phyloP scores from a whole-genome alignment of 2,329 filamentous ascomycete species.

The Salinomyces thailandicus region DNA sequence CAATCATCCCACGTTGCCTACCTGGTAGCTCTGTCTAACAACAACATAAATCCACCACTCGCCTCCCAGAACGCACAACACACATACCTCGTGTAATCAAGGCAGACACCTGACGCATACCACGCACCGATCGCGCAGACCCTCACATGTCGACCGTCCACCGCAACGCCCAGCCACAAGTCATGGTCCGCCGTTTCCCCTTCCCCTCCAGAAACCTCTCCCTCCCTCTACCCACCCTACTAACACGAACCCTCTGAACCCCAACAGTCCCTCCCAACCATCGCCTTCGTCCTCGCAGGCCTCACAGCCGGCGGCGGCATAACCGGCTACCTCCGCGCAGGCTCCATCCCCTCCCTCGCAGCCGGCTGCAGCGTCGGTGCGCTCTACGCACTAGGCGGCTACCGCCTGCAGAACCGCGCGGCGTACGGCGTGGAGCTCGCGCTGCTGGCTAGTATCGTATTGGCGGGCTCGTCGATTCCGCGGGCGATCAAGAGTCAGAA shows the following conservation, averaged over 20 bases:
- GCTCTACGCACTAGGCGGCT: slow-evolving; percentile 68
- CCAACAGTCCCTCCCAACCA: slow-evolving; percentile 20
- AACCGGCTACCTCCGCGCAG: slow-evolving; percentile 73
- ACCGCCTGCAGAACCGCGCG: slow-evolving; percentile 64
- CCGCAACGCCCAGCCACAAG: background rate
- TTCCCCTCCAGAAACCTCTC: background rate
- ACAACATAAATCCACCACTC: too few species aligned
- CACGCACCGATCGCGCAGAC: too few species aligned
- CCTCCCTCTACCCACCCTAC: background rate
- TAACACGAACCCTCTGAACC: background rate
- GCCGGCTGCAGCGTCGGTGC: slow-evolving; percentile 76
- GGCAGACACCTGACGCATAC: too few species aligned
- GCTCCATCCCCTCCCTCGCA: slow-evolving; percentile 75
- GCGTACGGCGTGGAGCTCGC: slow-evolving; percentile 79
- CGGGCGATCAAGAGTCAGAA: slow-evolving; percentile 75
- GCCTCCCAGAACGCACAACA: too few species aligned
- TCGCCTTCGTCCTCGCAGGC: slow-evolving; percentile 67
- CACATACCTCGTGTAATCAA: too few species aligned
- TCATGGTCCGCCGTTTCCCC: background rate
- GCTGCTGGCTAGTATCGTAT: slow-evolving; percentile 75
- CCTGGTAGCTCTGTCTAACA: too few species aligned
- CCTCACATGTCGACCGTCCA: background rate
- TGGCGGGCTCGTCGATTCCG: slow-evolving; percentile 76
- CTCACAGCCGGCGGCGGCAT: slow-evolving; percentile 81
- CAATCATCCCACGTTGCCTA: too few species aligned